Conservation (phyloP, 1,284 basidiomycete genomes). For the Irpex rosettiformis region DNA sequence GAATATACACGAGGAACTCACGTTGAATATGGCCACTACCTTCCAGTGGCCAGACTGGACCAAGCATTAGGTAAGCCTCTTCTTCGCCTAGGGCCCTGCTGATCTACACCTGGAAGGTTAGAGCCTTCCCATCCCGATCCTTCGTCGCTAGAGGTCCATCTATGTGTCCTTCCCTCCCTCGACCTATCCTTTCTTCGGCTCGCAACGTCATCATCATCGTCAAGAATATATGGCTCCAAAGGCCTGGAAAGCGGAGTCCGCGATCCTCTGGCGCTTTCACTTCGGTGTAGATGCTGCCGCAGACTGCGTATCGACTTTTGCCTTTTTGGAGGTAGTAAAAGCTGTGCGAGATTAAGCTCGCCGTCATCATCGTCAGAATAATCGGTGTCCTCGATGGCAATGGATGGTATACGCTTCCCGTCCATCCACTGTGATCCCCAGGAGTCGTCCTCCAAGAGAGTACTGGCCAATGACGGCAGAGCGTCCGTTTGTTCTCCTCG, state of each 20-base stretch:
- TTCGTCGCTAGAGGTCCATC: slow-evolving; percentile 22
- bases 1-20: neutral
- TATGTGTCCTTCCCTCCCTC: slow-evolving; percentile 4
- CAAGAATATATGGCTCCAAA: slow-evolving; percentile 10
- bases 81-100: slow-evolving; percentile 20
- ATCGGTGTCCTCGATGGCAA: slow-evolving; percentile 28
- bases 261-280: slow-evolving; percentile 16
- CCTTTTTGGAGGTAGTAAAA: slow-evolving; percentile 67
- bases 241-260: slow-evolving; percentile 6
- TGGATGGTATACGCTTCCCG: slow-evolving; percentile 19
- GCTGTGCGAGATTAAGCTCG: slow-evolving; percentile 60
- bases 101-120: slow-evolving; percentile 20
- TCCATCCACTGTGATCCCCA: slow-evolving; percentile 31
- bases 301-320: slow-evolving; percentile 68
- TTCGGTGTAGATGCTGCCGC: slow-evolving; percentile 50
- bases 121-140: slow-evolving; percentile 18
- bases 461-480: slow-evolving; percentile 39
- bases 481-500: slow-evolving; percentile 17
- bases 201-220: slow-evolving; percentile 23
- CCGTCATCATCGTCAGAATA: slow-evolving; percentile 48
- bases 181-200: slow-evolving; percentile 12
- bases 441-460: slow-evolving; percentile 37
- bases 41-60: slow-evolving; percentile 12
- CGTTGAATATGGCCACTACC: neutral
- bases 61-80: slow-evolving; percentile 26